Base-by-base conservation (phyloP, 192 early-diverging fungal genomes). In the Borealophlyctis nickersoniae region DNA sequence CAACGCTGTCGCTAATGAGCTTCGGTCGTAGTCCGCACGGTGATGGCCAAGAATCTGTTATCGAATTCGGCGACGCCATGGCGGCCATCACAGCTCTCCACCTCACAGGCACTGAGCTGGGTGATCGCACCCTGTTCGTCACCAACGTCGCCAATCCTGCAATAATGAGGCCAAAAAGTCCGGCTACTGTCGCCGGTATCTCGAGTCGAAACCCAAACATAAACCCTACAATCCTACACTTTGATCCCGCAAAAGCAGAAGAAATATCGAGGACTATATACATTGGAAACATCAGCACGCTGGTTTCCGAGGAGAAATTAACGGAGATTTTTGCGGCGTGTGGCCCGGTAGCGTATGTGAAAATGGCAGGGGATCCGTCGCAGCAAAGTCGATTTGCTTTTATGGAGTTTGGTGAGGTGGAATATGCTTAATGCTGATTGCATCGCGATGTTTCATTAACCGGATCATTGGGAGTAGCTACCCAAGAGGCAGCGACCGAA, bases 201-300 rank as follows among this genome's bases (percentile, higher is more conserved):
- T 31, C 71, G 35, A 31, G 11, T 36, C 64, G 64, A 16, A 66
- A 73, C 56, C 77, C 80, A 0, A 58, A 73, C 34, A 76, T 84
- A 27, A 81, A 74, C 11, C 79, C 83, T 19, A 71, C 77, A 0
- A 71, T 83, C 9, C 63, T 81, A 33, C 80, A 83, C 19, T 70
- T 79, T 45, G 87, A 90, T 67, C 87, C 89, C 0, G 62, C 62
- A 4, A 84, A 86, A 59, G 86, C 87, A 0, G 88, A 91, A 33
- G 89, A 90, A 63, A 91, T 90, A 52, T 79, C 88, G 2, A 77
- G 89, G 4, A 91, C 90, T 0, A 67, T 91, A 0, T 91, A 91
- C 51, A 85, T 89, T 33, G 90, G 90, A 32, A 91, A 89, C 67
- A 81, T 91, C 16, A 68, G 77, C 27, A 57, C 72, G 4, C 53